Conservation (phyloP, 345 rosid genomes). For the Rhodamnia rubescens region DNA sequence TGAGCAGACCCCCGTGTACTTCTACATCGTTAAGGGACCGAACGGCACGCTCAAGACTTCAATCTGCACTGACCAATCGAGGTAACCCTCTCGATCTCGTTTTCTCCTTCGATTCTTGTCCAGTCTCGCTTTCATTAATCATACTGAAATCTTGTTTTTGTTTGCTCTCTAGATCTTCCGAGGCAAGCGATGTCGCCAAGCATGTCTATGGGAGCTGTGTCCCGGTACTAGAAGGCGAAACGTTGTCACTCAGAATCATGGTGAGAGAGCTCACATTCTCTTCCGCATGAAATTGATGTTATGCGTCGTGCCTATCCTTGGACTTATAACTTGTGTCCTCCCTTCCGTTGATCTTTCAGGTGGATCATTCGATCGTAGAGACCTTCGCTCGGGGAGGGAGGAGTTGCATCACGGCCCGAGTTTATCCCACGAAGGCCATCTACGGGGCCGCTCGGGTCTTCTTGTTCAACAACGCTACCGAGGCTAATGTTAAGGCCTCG, state of each 20-base stretch:
- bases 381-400: constrained; percentile 84
- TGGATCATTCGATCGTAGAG: constrained; percentile 93
- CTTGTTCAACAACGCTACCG: constrained; percentile 80
- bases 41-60: constrained; percentile 48
- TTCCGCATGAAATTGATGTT: background rate
- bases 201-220: constrained; percentile 53
- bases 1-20: constrained; percentile 85
- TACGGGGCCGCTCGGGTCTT: constrained; percentile 66
- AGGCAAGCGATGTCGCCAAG: constrained; percentile 38
- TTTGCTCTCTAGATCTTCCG: constrained; percentile 41
- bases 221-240: constrained; percentile 66
- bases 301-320: background rate
- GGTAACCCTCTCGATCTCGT: constrained; percentile 19
- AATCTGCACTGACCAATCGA: constrained; percentile 68
- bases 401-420: constrained; percentile 62
- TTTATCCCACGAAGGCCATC: constrained; percentile 86
- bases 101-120: background rate
- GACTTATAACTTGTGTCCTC: background rate
- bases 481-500: constrained; percentile 50
- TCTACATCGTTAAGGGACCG: constrained; percentile 49
- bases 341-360: constrained; percentile 17
- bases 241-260: constrained; percentile 59
- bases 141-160: background rate
- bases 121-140: background rate
- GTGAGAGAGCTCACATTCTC: constrained; percentile 22